Base-by-base conservation (phyloP, 768 basidiomycete species). In the Boletus speciosus region DNA sequence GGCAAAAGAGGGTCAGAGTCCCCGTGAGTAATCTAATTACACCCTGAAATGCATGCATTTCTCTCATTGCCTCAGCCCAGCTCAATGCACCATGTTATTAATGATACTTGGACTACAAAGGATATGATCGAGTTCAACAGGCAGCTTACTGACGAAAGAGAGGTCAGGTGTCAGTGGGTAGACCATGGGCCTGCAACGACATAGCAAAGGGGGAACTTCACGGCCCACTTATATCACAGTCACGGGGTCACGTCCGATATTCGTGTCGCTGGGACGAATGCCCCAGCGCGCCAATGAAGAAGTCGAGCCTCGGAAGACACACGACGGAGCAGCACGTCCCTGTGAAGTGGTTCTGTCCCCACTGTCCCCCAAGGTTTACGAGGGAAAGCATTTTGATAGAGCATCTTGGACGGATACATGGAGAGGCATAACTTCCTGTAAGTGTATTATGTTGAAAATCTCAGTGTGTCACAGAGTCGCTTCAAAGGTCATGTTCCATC, bases 231-330 rank as follows among this genome's bases (percentile, higher is more conserved):
- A 12, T 15, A 42, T 2, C 2, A 27, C 1, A 9, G 0, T 0
- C 63, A 66, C 12, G 55, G 46, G 1, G 1, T 65, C 15, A 42
- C 9, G 1, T 47, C 51, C 0, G 55, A 57, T 60, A 66, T 16
- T 10, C 2, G 3, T 65, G 63, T 31, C 39, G 3, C 4, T 65
- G 64, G 64, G 0, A 31, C 1, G 46, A 0, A 14, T 65, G 64
- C 46, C 0, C 2, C 7, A 37, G 1, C 10, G 0, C 0, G 4
- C 34, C 42, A 1, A 61, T 66, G 64, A 41, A 4, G 40, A 56
- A 3, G 31, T 6, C 56, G 0, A 54, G 49, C 29, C 54, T 64
- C 5, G 52, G 53, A 10, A 38, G 63, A 0, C 63, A 64, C 16
- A 1, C 42, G 2, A 42, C 7, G 0, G 63, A 65, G 2, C 52